Base-by-base conservation (phyloP, 2,329 filamentous ascomycete species). In the Zelopaecilomyces penicillatus region DNA sequence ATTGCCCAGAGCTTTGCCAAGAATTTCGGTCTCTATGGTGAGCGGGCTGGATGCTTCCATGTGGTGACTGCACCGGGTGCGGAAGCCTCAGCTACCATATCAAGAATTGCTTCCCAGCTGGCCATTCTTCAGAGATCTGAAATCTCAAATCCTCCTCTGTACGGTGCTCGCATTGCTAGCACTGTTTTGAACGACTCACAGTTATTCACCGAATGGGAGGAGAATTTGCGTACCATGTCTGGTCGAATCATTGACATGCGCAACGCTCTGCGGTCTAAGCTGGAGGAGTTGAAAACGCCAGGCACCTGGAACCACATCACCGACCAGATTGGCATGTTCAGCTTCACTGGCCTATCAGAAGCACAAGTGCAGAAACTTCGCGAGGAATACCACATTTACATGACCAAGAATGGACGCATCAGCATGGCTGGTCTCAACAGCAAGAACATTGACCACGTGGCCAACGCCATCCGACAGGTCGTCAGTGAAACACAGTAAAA, bases 281-380 rank as follows among this genome's bases (percentile, higher is more conserved):
- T 98, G 8, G 91, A 97, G 69, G 80, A 82, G 59, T 76, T 91
- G 48, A 80, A 79, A 30, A 96, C 93, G 0, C 91, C 91, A 0
- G 91, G 91, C 30, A 85, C 78, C 10, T 98, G 93, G 93, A 87
- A 90, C 61, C 93, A 98, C 69, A 95, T 98, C 64, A 96, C 90
- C 11, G 87, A 94, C 58, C 93, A 98, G 76, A 98, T 98, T 62
- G 93, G 93, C 70, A 98, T 98, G 93, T 98, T 98, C 71, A 91
- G 84, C 65, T 98, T 95, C 65, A 94, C 87, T 1, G 87, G 87
- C 9, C 68, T 94, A 62, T 77, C 65, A 9, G 85, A 89, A 68
- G 62, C 77, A 50, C 87, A 93, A 63, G 87, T 91, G 6, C 55
- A 76, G 54, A 81, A 79, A 67, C 69, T 93, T 50, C 76, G 83